Base-by-base conservation (phyloP, 2,329 filamentous ascomycete genomes). In the Pseudocercospora cruenta region DNA sequence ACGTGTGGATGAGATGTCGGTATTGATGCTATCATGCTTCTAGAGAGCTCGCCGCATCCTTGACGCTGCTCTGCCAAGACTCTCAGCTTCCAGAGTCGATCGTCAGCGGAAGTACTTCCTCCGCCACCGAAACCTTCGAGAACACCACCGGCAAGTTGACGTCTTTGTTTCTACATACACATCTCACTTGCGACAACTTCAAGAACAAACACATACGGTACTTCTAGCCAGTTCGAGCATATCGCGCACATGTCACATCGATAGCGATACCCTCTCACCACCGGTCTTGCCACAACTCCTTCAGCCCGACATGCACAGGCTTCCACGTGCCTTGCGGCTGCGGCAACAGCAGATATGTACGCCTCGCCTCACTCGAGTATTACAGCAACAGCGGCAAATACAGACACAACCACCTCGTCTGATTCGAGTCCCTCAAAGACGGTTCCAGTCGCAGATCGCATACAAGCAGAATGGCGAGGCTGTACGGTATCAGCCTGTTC, bases 401-500 rank as follows among this genome's bases (percentile, higher is more conserved):
- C 55, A 58, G 19, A 43, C 28, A 58, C 26, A 39, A 36, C 7
- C 55, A 21, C n/a, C 55, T 43, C 55, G 55, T 43, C 31, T 57
- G 45, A 53, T 61, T 22, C 60, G 64, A 64, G 6, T 64, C 55
- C 60, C 58, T 22, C 60, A 67, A 55, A 62, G 58, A 10, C 62
- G 69, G 8, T 54, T 58, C 21, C 54, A 31, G 45, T 67, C 70
- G n/a, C 65, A 65, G 14, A 54, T 49, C 10, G 57, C 67, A 28
- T 67, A 69, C 62, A 66, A 61, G 36, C 62, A 59, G 16, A 67
- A 70, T 61, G 73, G 70, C 60, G 69, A 74, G 58, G 49, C 70
- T 16, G 60, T 74, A 14, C 70, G 72, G 7, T 66, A 63, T 28
- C 74, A 82, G 66, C 73, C 76, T 21, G 81, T 84, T 47, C 80